Evolutionary conservation across 306 rosid genomes (phyloP).

Genomic region (Senna siamea): DNA sequence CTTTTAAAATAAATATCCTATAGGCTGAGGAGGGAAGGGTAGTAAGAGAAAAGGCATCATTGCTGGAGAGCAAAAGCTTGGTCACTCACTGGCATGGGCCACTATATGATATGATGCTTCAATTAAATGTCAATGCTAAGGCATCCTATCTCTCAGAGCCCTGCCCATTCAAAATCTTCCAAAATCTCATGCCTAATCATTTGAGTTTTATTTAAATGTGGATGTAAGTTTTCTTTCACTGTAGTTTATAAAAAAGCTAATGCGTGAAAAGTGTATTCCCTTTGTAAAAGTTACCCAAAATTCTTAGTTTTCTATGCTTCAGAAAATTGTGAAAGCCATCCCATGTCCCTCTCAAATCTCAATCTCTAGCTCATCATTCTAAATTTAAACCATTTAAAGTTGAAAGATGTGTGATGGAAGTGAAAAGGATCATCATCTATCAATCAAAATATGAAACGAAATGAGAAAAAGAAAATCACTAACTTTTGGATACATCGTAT

Average conservation of each 20-base stretch:
- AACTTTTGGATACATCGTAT: conserved; percentile 52
- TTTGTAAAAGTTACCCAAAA: conserved; percentile 45
- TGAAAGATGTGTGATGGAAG: conserved; percentile 26
- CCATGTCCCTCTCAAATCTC: conserved; percentile 33
- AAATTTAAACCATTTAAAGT: conserved; percentile 55
- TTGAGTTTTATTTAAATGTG: conserved; percentile 42
- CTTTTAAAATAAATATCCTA: too few relatives aligned
- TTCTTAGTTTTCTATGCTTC: conserved; percentile 34
- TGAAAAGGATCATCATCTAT: conserved; percentile 71
- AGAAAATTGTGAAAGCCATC: too few relatives aligned
- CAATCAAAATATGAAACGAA: conserved; percentile 54
- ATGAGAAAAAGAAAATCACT: conserved; percentile 53
- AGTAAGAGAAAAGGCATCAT: too few relatives aligned
- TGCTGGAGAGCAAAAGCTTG: too few relatives aligned
- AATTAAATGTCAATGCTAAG: conserved; percentile 53
- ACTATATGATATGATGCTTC: conserved; percentile 41
- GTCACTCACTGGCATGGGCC: conserved; percentile 74
- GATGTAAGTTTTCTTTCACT: too few relatives aligned
- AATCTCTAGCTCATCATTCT: conserved; percentile 57
- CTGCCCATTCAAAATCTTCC: conserved; percentile 57
- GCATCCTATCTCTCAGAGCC: conserved; percentile 39
- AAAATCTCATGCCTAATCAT: conserved; percentile 72
- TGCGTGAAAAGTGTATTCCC: conserved; percentile 30
- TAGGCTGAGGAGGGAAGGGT: too few relatives aligned
- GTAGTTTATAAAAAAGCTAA: conserved; percentile 31